These are phyloP conservation scores for Hansenula lynferdii DNA, from an alignment of 1,139 yeast species.

Conservation along the genomic window DNA sequence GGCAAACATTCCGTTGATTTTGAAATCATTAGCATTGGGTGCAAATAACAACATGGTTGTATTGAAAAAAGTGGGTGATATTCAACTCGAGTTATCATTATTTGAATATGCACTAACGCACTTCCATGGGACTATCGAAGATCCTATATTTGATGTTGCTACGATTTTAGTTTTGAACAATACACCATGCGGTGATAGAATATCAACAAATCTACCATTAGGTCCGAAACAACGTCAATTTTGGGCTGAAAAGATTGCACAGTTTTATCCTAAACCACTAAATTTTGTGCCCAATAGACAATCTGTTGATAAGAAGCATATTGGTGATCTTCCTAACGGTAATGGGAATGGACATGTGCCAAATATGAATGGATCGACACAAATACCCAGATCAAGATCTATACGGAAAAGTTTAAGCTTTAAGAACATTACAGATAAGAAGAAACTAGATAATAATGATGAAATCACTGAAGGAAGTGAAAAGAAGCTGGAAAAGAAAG, in stretches of 20 bases:
- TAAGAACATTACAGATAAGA: not conserved
- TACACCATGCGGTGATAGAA: slow-evolving; percentile 29
- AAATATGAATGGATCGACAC: not conserved
- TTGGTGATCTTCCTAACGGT: no score
- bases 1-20: slow-evolving; percentile 42
- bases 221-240: slow-evolving; percentile 42
- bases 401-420: not conserved
- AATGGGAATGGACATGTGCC: not conserved
- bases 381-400: not conserved
- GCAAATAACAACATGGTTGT: slow-evolving; percentile 41
- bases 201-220: slow-evolving; percentile 31
- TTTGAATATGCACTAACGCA: slow-evolving; percentile 60
- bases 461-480: not conserved
- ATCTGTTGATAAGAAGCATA: not conserved
- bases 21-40: slow-evolving; percentile 44
- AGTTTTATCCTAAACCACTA: not conserved
- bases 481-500: not conserved
- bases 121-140: slow-evolving; percentile 25
- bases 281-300: not conserved
- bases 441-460: not conserved
- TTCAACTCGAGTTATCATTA: slow-evolving; percentile 33
- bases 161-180: slow-evolving; percentile 62
- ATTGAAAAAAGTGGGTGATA: slow-evolving; percentile 23
- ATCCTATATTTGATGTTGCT: slow-evolving; percentile 58
- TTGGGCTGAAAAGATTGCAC: slow-evolving; percentile 32